Evolutionary conservation across 2,329 filamentous ascomycete species (phyloP).

Genomic region (Penicillium sp.): DNA sequence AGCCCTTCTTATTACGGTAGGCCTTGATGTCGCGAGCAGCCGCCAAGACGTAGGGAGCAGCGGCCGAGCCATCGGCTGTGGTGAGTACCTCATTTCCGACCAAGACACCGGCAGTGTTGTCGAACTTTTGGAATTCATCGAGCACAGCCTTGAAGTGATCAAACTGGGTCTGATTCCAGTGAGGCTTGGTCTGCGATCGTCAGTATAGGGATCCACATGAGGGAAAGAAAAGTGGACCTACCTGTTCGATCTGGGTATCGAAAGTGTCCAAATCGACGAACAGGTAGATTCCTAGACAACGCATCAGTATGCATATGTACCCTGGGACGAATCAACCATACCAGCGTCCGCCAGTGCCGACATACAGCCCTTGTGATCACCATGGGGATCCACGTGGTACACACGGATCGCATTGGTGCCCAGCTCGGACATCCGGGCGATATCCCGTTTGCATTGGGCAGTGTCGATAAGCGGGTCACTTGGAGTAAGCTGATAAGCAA

Average conservation of each 20-base stretch:
- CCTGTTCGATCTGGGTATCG: constrained; percentile 44
- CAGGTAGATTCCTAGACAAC: constrained; percentile 57
- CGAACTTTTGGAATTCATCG: constrained; percentile 72
- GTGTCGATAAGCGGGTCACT: constrained; percentile 74
- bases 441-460: constrained; percentile 74
- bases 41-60: constrained; percentile 80
- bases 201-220: constrained; percentile 3
- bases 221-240: constrained; percentile 14
- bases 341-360: constrained; percentile 71
- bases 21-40: constrained; percentile 78
- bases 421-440: constrained; percentile 71
- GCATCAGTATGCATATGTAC: background rate
- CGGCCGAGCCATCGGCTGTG: constrained; percentile 52
- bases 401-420: constrained; percentile 82
- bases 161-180: constrained; percentile 72
- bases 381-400: constrained; percentile 75
- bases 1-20: constrained; percentile 71
- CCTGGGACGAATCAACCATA: constrained; percentile 36
- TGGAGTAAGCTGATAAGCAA: constrained; percentile 67
- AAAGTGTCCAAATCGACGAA: constrained; percentile 72
- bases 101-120: constrained; percentile 81
- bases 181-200: constrained; percentile 52
- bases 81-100: constrained; percentile 80
- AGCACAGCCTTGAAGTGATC: constrained; percentile 68
- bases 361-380: constrained; percentile 78